phyloP scores from a whole-genome alignment of 257 asterid genomes.

The Vinca minor region DNA sequence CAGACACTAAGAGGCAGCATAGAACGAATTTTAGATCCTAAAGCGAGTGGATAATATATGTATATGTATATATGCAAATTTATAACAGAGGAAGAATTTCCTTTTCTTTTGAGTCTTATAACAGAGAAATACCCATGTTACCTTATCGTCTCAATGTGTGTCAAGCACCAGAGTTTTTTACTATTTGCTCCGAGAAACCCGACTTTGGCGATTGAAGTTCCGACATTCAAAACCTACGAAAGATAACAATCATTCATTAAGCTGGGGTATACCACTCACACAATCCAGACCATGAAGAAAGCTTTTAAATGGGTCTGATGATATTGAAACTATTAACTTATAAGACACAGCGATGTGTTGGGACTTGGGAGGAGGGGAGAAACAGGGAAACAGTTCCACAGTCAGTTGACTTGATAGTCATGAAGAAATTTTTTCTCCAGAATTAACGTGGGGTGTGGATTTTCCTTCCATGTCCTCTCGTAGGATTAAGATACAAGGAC shows the following conservation, averaged over 20 bases:
- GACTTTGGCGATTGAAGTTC: constrained; percentile 81
- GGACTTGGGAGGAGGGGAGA: neutral
- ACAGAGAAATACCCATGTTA: constrained; percentile 21
- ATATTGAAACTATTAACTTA: neutral
- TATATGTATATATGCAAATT: neutral
- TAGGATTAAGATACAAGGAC: neutral
- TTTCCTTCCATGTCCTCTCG: neutral
- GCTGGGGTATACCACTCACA: neutral
- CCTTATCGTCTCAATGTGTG: constrained; percentile 92
- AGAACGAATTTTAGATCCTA: neutral
- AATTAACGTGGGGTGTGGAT: neutral
- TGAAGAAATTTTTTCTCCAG: neutral
- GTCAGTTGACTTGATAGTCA: neutral
- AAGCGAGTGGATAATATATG: neutral
- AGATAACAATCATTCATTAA: neutral
- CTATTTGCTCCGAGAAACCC: constrained; percentile 65
- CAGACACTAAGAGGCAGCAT: constrained; percentile 48
- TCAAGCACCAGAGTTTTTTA: constrained; percentile 79
- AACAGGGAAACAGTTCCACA: neutral
- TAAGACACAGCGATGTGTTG: neutral
- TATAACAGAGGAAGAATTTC: too few species aligned
- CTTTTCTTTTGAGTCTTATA: too few species aligned
- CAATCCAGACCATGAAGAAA: neutral
- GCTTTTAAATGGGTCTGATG: neutral
- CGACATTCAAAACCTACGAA: constrained; percentile 71